Evolutionary conservation across 768 basidiomycete species (phyloP), one percentile per base, ranked within the genome.

Genomic region (Lentinula sp.): DNA sequence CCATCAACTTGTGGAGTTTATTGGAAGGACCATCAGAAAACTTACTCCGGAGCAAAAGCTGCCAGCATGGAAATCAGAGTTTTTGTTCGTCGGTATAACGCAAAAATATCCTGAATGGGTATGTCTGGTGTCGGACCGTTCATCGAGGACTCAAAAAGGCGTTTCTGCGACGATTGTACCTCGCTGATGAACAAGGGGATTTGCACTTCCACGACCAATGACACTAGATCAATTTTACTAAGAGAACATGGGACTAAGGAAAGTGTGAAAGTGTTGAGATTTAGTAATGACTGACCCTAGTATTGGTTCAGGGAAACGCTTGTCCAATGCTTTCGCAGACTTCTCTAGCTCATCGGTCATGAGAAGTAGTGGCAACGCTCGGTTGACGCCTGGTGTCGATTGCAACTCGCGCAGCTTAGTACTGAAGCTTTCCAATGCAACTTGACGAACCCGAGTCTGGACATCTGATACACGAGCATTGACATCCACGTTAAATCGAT

Each of bases 271-370:
- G 15, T 23, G 23, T 23, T 23, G 23, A 37, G 37, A 4, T 10
- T 41, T 23, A 33, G n/a, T 58, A 35, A 57, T 56, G 23, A 77
- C 84, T 35, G 69, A 95, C 91, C 86, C 89, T 36, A 95, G 78
- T 20, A 98, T 70, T 36, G 92, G 90, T 59, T 91, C 85, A 0
- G 87, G 85, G 74, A 96, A 99, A 61, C 88, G 84, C 72, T 94
- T 93, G 71, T 95, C 90, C 37, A 96, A 78, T 28, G 81, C 74
- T 72, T 95, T 95, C 16, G 90, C 85, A 41, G 80, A 76, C 71
- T 93, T 96, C 79, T 96, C 93, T 2, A 97, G 74, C 74, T 96
- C 95, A 51, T 90, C 88, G 4, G 91, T 92, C 83, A 96, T 85
- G 33, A 91, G 72, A 33, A 96, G 74, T 41, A 95, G 74, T 1